phyloP scores from a whole-genome alignment of 2,329 filamentous ascomycete species.

The Thielaviopsis populi region DNA sequence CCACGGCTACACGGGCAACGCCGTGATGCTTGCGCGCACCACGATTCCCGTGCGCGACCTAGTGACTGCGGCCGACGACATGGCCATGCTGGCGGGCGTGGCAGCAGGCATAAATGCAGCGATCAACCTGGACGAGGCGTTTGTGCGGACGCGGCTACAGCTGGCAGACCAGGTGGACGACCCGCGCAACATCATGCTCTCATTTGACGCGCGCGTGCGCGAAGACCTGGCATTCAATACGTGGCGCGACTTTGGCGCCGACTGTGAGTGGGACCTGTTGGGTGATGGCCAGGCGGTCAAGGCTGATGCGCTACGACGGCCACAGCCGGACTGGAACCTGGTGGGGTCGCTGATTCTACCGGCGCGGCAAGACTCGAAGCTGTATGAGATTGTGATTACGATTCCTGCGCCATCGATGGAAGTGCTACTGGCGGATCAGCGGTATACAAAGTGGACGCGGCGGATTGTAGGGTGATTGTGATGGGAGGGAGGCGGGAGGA shows the following conservation, averaged over 20 bases:
- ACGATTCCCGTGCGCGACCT: slow-evolving; percentile 20
- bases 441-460: slow-evolving; percentile 23
- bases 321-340: slow-evolving; percentile 23
- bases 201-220: slow-evolving; percentile 28
- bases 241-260: slow-evolving; percentile 31
- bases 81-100: slow-evolving; percentile 22
- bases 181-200: slow-evolving; percentile 28
- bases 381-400: slow-evolving; percentile 24
- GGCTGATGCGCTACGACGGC: slow-evolving; percentile 23
- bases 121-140: slow-evolving; percentile 27
- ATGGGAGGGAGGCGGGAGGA: not conserved
- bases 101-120: slow-evolving; percentile 22
- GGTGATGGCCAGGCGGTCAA: slow-evolving; percentile 16
- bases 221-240: slow-evolving; percentile 31
- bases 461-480: slow-evolving; percentile 15
- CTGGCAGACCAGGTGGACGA: slow-evolving; percentile 27
- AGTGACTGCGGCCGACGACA: slow-evolving; percentile 19
- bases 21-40: slow-evolving; percentile 27
- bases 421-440: slow-evolving; percentile 19
- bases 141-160: slow-evolving; percentile 26
- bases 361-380: slow-evolving; percentile 19
- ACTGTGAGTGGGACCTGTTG: slow-evolving; percentile 26
- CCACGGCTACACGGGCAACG: slow-evolving; percentile 29
- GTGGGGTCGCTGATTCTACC: slow-evolving; percentile 25
- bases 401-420: slow-evolving; percentile 23